Conservation (phyloP, 768 basidiomycete genomes). For the Amanita thiersii region DNA sequence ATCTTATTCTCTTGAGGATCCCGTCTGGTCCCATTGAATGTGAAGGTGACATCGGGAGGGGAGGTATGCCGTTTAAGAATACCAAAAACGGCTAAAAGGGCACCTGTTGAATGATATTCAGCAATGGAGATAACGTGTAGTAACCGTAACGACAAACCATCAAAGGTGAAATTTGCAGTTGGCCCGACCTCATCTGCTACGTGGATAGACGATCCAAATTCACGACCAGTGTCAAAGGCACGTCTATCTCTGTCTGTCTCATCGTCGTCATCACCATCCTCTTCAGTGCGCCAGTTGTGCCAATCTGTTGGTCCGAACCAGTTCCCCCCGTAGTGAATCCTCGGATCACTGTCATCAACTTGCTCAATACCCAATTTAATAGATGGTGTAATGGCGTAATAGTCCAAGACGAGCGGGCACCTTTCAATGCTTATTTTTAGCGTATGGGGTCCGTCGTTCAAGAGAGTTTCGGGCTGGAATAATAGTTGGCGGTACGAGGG, state of each 20-base stretch:
- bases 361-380: no score
- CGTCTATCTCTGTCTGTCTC: no score
- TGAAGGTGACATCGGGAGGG: neutral
- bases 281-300: no score
- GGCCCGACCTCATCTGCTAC: no score
- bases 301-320: no score
- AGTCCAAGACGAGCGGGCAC: neutral
- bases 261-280: no score
- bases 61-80: neutral
- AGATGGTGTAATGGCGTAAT: neutral
- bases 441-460: neutral
- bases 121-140: neutral
- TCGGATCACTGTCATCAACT: neutral
- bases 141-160: neutral
- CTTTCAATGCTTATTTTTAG: neutral
- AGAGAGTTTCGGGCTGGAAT: slow-evolving; percentile 1
- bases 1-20: neutral
- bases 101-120: neutral
- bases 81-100: slow-evolving; percentile 1
- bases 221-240: no score
- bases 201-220: no score
- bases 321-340: no score
- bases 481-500: neutral
- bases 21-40: neutral
- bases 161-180: neutral